These are phyloP conservation scores for Boletus rubropictus DNA, from an alignment of 768 basidiomycete genomes.

Conservation along the genomic window DNA sequence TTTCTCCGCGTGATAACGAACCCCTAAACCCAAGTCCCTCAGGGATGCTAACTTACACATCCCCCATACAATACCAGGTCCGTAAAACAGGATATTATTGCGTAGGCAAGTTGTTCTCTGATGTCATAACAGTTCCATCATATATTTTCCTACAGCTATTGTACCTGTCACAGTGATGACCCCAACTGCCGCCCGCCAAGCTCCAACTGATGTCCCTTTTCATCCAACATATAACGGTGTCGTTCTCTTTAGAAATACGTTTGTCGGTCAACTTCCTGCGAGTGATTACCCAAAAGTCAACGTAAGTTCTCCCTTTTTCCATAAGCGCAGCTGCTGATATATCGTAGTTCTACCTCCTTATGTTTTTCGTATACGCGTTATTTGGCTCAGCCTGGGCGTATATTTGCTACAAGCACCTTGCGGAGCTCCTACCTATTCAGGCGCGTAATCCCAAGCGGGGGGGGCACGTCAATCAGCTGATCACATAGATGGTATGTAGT, in stretches of 20 bases:
- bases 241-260: constrained; percentile 83
- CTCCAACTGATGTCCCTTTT: constrained; percentile 46
- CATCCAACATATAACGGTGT: constrained; percentile 77
- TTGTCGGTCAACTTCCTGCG: constrained; percentile 83
- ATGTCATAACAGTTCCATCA: neutral
- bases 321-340: neutral
- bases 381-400: constrained; percentile 75
- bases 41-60: constrained; percentile 50
- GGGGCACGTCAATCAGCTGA: neutral
- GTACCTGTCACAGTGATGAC: constrained; percentile 82
- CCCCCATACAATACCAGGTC: constrained; percentile 79
- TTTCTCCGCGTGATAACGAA: constrained; percentile 19
- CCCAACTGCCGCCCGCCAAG: constrained; percentile 29
- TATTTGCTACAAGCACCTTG: constrained; percentile 73
- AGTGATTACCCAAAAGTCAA: constrained; percentile 97
- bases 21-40: constrained; percentile 45
- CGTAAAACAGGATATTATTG: constrained; percentile 93
- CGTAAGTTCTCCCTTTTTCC: constrained; percentile 42
- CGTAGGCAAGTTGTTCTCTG: constrained; percentile 58
- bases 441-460: constrained; percentile 34
- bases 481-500: constrained; percentile 38
- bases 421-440: constrained; percentile 86
- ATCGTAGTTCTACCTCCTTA: constrained; percentile 74
- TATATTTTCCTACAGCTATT: constrained; percentile 48
- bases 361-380: constrained; percentile 73